phyloP scores from a whole-genome alignment of 73 alveolate genomes.

The Paramecium bursaria region DNA sequence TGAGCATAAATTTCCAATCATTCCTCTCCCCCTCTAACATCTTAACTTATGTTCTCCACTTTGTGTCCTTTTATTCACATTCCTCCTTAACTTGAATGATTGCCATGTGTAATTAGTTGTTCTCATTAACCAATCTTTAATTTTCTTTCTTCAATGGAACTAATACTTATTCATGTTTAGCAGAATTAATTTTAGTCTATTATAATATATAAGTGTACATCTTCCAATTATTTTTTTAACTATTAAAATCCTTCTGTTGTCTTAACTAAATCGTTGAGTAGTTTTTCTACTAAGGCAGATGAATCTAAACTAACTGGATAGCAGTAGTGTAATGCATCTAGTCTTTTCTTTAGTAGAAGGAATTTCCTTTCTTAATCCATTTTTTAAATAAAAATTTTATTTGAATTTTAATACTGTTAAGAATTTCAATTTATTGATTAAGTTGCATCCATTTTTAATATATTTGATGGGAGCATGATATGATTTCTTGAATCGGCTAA shows the following conservation, averaged over 20 bases:
- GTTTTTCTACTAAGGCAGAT: constrained; percentile 89
- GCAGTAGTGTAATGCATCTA: constrained; percentile 94
- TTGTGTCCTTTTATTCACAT: constrained; percentile 76
- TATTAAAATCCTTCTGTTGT: constrained; percentile 95
- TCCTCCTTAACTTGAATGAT: constrained; percentile 92
- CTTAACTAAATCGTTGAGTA: constrained; percentile 90
- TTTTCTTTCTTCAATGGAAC: constrained; percentile 95
- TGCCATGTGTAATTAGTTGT: constrained; percentile 93
- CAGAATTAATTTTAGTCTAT: constrained; percentile 43
- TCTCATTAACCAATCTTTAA: constrained; percentile 93
- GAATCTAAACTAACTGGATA: constrained; percentile 92
- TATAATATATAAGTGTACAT: constrained; percentile 70
- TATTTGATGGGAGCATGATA: constrained; percentile 81
- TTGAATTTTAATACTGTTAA: neutral
- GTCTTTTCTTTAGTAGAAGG: constrained; percentile 78
- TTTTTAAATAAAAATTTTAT: constrained; percentile 28
- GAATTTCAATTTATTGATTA: neutral
- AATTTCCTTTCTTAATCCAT: constrained; percentile 66
- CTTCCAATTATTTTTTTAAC: constrained; percentile 88
- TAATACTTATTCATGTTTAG: constrained; percentile 67
- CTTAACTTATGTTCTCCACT: constrained; percentile 76
- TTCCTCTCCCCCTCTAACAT: constrained; percentile 73
- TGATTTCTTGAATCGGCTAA: constrained; percentile 85
- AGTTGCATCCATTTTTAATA: constrained; percentile 74
- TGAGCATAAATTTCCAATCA: constrained; percentile 71